These are phyloP conservation scores for Phaeotremella fagi DNA, from an alignment of 768 basidiomycete species.

Conservation along the genomic window DNA sequence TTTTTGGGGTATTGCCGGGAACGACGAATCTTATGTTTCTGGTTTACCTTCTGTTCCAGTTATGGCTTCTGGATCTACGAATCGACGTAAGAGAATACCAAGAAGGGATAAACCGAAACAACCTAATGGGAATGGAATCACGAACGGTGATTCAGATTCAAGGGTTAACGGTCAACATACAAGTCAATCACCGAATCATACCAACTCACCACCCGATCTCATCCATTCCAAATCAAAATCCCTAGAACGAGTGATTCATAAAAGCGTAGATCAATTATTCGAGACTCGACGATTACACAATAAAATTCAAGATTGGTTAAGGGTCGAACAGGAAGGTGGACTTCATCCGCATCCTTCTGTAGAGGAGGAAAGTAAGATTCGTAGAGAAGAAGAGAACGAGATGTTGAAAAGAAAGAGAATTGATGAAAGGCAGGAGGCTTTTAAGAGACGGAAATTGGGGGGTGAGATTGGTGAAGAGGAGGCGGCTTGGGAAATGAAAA, in stretches of 20 bases:
- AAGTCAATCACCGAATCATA: not conserved
- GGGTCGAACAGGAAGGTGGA: conserved; percentile 33
- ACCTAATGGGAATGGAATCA: not conserved
- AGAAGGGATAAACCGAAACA: not conserved
- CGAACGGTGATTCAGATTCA: too few species aligned
- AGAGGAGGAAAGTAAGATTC: conserved; percentile 65
- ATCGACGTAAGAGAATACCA: conserved; percentile 5
- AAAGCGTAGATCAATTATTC: conserved; percentile 25
- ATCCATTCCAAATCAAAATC: conserved; percentile 9
- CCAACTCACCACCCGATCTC: not conserved
- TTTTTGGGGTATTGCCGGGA: conserved; percentile 30
- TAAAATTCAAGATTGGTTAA: conserved; percentile 35
- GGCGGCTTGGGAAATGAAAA: conserved; percentile 31
- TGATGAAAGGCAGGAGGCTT: conserved; percentile 20
- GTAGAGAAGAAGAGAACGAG: conserved; percentile 54
- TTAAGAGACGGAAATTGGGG: conserved; percentile 22
- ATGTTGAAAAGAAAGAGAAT: conserved; percentile 15
- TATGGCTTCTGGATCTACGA: conserved; percentile 11
- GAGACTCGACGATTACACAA: conserved; percentile 16
- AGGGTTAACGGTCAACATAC: too few species aligned
- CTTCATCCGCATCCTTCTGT: conserved; percentile 50
- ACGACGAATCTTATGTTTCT: conserved; percentile 25
- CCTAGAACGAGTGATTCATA: conserved; percentile 21
- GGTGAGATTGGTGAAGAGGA: conserved; percentile 37
- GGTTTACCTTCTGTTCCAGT: conserved; percentile 26